Conservation (phyloP, 495 filamentous ascomycete genomes). For the Penicillium coffeae region DNA sequence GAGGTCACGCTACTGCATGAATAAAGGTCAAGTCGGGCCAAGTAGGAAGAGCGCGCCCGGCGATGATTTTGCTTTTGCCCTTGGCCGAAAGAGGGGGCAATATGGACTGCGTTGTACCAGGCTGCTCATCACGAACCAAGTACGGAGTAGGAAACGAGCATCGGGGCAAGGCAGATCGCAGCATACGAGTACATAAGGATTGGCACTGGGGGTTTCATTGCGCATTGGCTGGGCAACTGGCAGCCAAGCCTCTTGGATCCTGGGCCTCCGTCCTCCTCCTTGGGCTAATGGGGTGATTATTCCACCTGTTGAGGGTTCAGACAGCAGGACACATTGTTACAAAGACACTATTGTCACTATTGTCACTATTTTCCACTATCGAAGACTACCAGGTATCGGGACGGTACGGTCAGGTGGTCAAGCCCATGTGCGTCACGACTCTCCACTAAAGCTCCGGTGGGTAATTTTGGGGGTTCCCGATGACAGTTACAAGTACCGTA, state of each 20-base stretch:
- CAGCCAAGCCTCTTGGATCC: too few species aligned
- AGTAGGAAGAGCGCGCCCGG: too few species aligned
- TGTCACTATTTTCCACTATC: background rate
- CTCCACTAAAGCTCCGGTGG: conserved; percentile 26
- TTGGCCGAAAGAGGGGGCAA: background rate
- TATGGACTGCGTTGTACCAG: background rate
- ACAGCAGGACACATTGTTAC: too few species aligned
- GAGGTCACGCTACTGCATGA: background rate
- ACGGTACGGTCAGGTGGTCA: background rate
- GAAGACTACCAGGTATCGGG: background rate
- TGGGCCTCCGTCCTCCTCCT: too few species aligned
- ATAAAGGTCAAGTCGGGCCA: too few species aligned
- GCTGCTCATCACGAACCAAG: background rate
- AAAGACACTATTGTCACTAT: too few species aligned
- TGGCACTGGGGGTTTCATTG: too few species aligned
- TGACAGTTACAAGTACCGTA: background rate
- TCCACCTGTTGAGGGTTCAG: too few species aligned
- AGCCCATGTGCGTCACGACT: conserved; percentile 22
- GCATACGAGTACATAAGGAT: too few species aligned
- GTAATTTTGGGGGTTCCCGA: conserved; percentile 3
- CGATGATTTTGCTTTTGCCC: background rate
- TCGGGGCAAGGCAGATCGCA: background rate
- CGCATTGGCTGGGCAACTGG: too few species aligned
- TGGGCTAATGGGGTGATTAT: too few species aligned
- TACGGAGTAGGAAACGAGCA: background rate